Evolutionary conservation across 2,329 filamentous ascomycete genomes (phyloP).

Genomic region (Neurospora crassa): DNA sequence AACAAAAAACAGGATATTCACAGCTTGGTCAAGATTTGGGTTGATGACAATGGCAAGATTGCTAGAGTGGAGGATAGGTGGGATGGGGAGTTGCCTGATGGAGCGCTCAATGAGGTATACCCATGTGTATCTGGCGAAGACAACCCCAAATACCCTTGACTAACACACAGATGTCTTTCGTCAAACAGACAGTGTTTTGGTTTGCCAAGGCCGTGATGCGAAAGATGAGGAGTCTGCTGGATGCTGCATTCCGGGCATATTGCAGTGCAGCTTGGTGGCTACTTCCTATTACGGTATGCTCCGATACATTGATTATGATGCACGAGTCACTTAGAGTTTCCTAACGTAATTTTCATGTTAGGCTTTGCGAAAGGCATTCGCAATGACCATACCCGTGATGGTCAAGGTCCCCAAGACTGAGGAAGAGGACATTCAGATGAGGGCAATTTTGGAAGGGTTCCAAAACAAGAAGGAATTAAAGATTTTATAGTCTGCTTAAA

Average conservation of each 20-base stretch:
- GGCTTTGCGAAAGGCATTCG: slow-evolving; percentile 28
- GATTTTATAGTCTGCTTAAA: not conserved
- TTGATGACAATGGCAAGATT: slow-evolving; percentile 26
- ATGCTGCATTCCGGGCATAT: slow-evolving; percentile 9
- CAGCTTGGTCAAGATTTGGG: slow-evolving; percentile 23
- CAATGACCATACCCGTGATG: slow-evolving; percentile 24
- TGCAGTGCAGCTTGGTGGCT: slow-evolving; percentile 14
- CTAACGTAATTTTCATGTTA: slow-evolving; percentile 5
- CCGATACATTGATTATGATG: slow-evolving; percentile 1
- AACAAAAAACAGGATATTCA: slow-evolving; percentile 23
- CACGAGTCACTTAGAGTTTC: not conserved
- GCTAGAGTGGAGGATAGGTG: slow-evolving; percentile 27
- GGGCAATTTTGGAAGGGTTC: slow-evolving; percentile 18
- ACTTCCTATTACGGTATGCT: slow-evolving; percentile 6
- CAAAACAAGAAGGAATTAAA: not conserved
- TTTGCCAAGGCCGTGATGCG: not conserved
- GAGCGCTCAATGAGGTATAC: slow-evolving; percentile 25
- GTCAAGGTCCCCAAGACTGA: slow-evolving; percentile 27
- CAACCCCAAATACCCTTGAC: not conserved
- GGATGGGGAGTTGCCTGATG: slow-evolving; percentile 27
- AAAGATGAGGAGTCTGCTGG: not conserved
- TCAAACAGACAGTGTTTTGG: not conserved
- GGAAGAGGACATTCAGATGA: slow-evolving; percentile 26
- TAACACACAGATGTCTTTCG: not conserved
- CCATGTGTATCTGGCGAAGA: not conserved